These are phyloP conservation scores for Astrothelium subdiscretum DNA, from an alignment of 495 filamentous ascomycete species.

Conservation along the genomic window DNA sequence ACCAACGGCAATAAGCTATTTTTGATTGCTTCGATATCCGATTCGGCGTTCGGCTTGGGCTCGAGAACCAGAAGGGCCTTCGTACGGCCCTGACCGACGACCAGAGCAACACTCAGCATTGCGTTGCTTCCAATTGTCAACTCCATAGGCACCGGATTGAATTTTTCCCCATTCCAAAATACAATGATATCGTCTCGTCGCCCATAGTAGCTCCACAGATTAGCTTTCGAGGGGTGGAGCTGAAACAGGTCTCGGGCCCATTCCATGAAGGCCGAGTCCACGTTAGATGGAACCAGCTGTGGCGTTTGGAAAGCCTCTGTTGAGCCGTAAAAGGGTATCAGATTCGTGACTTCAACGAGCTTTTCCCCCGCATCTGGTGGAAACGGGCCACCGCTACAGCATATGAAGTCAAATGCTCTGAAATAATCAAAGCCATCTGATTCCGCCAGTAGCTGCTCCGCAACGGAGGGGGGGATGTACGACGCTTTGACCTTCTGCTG, in stretches of 20 bases:
- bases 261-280: background rate
- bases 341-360: background rate
- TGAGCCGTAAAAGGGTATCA: background rate
- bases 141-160: constrained; percentile 48
- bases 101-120: no score
- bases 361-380: background rate
- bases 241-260: constrained; percentile 46
- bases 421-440: background rate
- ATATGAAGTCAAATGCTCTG: background rate
- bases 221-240: constrained; percentile 36
- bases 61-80: no score
- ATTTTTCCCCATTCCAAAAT: constrained; percentile 54
- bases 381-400: background rate
- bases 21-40: no score
- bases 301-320: background rate
- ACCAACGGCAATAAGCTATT: no score
- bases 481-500: background rate
- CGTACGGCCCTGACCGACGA: no score
- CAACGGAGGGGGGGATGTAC: background rate
- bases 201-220: constrained; percentile 41
- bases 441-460: background rate
- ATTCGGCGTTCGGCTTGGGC: no score
- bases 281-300: background rate
- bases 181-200: constrained; percentile 52
- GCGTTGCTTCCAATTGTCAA: no score